Conservation (phyloP, 2,329 filamentous ascomycete species). For the Emmonsiellopsis sp. region DNA sequence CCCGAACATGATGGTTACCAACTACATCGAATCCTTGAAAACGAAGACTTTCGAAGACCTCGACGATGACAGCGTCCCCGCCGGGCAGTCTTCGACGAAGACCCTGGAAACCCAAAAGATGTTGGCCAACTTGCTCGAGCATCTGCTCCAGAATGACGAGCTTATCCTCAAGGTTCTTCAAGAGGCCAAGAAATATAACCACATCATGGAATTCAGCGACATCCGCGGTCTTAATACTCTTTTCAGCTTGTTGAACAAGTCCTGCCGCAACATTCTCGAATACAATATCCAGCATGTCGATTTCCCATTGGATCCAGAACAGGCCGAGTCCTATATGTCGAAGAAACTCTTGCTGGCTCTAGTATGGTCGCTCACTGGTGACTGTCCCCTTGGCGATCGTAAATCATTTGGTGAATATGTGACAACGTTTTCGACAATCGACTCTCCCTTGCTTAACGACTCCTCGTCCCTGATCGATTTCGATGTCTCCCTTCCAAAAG, state of each 20-base stretch:
- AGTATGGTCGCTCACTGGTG: constrained; percentile 92
- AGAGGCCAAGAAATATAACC: constrained; percentile 67
- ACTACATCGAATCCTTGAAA: constrained; percentile 78
- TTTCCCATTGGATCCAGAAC: constrained; percentile 82
- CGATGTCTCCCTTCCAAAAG: constrained; percentile 76
- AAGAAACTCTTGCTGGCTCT: constrained; percentile 90
- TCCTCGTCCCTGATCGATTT: constrained; percentile 88
- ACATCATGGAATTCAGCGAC: constrained; percentile 97
- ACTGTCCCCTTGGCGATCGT: constrained; percentile 80
- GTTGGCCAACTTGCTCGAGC: constrained; percentile 68
- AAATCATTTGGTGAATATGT: constrained; percentile 84
- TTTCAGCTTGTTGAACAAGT: constrained; percentile 92
- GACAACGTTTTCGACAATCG: constrained; percentile 72
- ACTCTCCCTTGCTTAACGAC: constrained; percentile 69
- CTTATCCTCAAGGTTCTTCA: constrained; percentile 71
- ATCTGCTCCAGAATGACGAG: constrained; percentile 65
- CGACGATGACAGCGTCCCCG: constrained; percentile 77
- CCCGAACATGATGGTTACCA: constrained; percentile 79
- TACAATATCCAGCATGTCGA: constrained; percentile 93
- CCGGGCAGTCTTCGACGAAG: constrained; percentile 66
- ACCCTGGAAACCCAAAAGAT: constrained; percentile 68
- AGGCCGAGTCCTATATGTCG: constrained; percentile 77
- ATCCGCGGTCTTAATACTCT: constrained; percentile 84
- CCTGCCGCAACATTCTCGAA: constrained; percentile 82
- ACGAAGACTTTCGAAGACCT: constrained; percentile 85